Evolutionary conservation across 345 rosid genomes (phyloP).

Genomic region (Moringa oleifera): DNA sequence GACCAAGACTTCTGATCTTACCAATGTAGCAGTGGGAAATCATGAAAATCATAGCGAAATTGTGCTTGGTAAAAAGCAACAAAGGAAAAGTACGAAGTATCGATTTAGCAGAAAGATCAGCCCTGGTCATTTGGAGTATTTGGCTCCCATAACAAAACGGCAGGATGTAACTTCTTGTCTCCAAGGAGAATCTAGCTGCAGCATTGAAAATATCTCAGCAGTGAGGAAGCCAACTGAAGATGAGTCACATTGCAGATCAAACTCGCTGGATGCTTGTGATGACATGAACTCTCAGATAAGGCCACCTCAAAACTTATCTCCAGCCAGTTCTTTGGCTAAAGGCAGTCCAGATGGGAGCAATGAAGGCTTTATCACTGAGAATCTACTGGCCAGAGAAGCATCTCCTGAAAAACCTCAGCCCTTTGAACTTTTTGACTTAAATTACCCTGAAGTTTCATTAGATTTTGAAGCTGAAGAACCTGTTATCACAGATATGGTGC

Average conservation of each 20-base stretch:
- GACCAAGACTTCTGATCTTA: constrained; percentile 14
- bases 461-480: constrained; percentile 30
- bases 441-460: constrained; percentile 32
- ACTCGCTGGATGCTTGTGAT: constrained; percentile 31
- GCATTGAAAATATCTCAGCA: constrained; percentile 21
- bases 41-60: constrained; percentile 17
- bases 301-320: constrained; percentile 18
- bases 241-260: constrained; percentile 19
- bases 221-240: constrained; percentile 23
- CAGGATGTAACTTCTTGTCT: constrained; percentile 27
- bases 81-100: constrained; percentile 18
- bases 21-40: constrained; percentile 17
- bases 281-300: constrained; percentile 20
- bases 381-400: constrained; percentile 14
- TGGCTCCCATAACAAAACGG: constrained; percentile 23
- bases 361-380: constrained; percentile 20
- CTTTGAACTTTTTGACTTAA: constrained; percentile 48
- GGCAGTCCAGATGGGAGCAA: background rate
- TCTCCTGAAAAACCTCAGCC: constrained; percentile 18
- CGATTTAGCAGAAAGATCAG: constrained; percentile 21
- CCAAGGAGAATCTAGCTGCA: constrained; percentile 34
- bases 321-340: constrained; percentile 14
- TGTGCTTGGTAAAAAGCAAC: constrained; percentile 23
- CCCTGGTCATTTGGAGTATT: constrained; percentile 21
- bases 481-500: constrained; percentile 8